Evolutionary conservation across 495 filamentous ascomycete species (phyloP), one percentile per base, ranked within the genome.

Genomic region (Rostrohypoxylon terebratum): DNA sequence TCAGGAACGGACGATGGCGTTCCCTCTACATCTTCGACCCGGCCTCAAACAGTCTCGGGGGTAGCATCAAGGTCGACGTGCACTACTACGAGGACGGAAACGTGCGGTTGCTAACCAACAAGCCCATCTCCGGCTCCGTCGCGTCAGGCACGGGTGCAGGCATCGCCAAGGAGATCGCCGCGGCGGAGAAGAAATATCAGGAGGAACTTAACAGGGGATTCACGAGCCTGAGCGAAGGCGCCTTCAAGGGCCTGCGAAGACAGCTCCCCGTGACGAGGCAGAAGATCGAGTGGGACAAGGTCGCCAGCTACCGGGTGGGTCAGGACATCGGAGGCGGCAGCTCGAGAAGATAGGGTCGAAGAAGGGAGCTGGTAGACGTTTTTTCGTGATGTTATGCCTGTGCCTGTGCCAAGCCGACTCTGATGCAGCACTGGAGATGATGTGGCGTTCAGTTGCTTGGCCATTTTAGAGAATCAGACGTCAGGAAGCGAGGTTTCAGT

Each of bases 81-180:
- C 96, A 99, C 86, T 99, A 99, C 87, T 99, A 98, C 85, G 96
- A 99, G 82, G 96, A 99, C 81, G 96, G 96, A 44, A 99, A 99
- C 76, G 96, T 99, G 48, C 89, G 96, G 1, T 86, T 99, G 47
- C 86, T 93, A 67, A 97, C 94, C 11, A 90, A 84, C 72, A 98
- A 98, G 83, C 85, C 91, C 4, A 74, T 96, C 25, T 81, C 83
- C 25, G 70, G 84, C 3, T 86, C 86, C n/a, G 78, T 93, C 4
- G 78, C 87, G 2, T 87, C 87, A 2, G 81, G 85, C 8, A 88
- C 88, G 3, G 93, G 93, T 6, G 83, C 85, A 6, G 89, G 88
- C 36, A 86, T 98, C 53, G 83, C 90, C 40, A 89, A 87, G 77
- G 87, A 90, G 76, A 94, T 98, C 73, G 90, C 93, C 34, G 80